phyloP scores from a whole-genome alignment of 2,329 filamentous ascomycete species.

The Xylaria sp. region DNA sequence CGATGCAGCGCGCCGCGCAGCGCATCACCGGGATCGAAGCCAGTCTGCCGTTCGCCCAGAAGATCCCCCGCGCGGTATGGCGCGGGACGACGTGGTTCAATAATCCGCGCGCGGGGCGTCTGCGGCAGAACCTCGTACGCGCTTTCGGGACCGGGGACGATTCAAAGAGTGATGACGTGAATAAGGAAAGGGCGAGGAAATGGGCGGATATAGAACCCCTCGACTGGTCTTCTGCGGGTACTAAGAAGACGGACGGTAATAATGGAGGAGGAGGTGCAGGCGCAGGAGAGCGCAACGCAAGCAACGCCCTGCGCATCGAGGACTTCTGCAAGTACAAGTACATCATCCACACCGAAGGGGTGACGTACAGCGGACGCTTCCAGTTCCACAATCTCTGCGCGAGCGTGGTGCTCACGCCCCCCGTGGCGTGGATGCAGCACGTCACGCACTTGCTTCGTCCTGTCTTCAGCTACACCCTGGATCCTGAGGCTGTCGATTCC shows the following conservation, averaged over 20 bases:
- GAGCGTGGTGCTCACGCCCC: conserved; percentile 54
- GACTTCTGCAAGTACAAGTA: conserved; percentile 60
- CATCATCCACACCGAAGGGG: conserved; percentile 58
- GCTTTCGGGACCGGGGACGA: conserved; percentile 32
- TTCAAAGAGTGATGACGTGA: not conserved
- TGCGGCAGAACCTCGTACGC: conserved; percentile 49
- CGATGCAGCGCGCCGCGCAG: conserved; percentile 46
- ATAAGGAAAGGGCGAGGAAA: not conserved
- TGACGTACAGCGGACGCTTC: conserved; percentile 59
- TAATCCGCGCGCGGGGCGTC: conserved; percentile 47
- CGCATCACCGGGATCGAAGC: conserved; percentile 48
- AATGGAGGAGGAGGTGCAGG: not conserved
- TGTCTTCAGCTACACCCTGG: conserved; percentile 45
- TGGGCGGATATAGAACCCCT: conserved; percentile 58
- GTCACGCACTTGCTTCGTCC: conserved; percentile 54
- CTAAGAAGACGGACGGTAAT: not conserved
- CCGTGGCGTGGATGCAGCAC: conserved; percentile 56
- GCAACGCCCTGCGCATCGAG: conserved; percentile 54
- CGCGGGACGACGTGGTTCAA: conserved; percentile 59
- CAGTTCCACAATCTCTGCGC: conserved; percentile 58
- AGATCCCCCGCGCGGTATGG: conserved; percentile 53
- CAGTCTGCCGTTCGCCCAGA: conserved; percentile 13
- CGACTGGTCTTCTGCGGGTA: conserved; percentile 36
- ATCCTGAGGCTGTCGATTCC: conserved; percentile 5
- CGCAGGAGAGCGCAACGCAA: conserved; percentile 41